These are phyloP conservation scores for Euphorbia tirucalli DNA, from an alignment of 345 rosid genomes.

Conservation along the genomic window DNA sequence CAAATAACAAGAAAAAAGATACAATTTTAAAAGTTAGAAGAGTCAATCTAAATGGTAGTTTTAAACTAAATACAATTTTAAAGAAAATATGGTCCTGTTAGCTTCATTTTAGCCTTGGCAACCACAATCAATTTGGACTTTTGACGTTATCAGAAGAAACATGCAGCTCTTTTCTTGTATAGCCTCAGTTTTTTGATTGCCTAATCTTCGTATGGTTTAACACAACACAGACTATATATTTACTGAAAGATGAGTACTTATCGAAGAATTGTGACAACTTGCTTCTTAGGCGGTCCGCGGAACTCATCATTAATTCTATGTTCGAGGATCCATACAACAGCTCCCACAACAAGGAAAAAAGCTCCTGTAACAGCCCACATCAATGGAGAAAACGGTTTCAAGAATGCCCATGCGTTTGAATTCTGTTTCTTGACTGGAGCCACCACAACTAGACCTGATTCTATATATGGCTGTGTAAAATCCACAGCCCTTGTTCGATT, in stretches of 20 bases:
- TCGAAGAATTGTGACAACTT: constrained; percentile 67
- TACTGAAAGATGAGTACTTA: constrained; percentile 30
- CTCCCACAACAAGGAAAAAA: constrained; percentile 73
- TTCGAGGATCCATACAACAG: constrained; percentile 87
- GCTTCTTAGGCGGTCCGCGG: constrained; percentile 79
- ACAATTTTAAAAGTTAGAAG: too few relatives aligned
- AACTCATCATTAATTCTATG: constrained; percentile 86
- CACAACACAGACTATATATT: too few relatives aligned
- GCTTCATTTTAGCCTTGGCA: not conserved
- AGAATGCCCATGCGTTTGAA: constrained; percentile 72
- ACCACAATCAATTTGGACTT: too few relatives aligned
- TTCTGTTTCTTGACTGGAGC: constrained; percentile 69
- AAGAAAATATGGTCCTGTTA: too few relatives aligned
- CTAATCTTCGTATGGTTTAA: too few relatives aligned
- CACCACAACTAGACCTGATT: constrained; percentile 87
- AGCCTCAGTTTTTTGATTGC: not conserved
- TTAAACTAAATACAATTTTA: too few relatives aligned
- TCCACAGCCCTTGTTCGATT: constrained; percentile 69
- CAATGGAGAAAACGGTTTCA: constrained; percentile 66
- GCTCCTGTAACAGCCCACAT: constrained; percentile 83
- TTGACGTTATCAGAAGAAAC: too few relatives aligned
- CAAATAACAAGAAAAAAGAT: too few relatives aligned
- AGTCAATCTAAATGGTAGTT: too few relatives aligned
- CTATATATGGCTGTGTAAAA: constrained; percentile 86
- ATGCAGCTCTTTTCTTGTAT: not conserved